Base-by-base conservation (phyloP, 768 basidiomycete genomes). In the Cystobasidium ongulense region DNA sequence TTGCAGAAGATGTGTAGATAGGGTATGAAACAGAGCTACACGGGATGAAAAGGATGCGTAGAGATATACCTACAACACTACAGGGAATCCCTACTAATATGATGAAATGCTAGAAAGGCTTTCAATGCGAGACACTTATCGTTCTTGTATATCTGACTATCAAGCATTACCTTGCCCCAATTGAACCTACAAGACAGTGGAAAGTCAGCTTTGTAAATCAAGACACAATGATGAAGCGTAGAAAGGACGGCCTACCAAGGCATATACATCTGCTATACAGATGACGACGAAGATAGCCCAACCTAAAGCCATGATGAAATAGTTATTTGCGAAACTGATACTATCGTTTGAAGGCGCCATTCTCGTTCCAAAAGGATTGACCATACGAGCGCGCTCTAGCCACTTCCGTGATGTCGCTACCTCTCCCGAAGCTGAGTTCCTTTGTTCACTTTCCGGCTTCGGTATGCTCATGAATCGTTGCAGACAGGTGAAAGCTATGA, bases 251-350 rank as follows among this genome's bases (percentile, higher is more conserved):
- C 74, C 63, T 21, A 71, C 67, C n/a, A 75, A 23, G 4, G 72
- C 75, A 43, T 53, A 75, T 15, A 75, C 50, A 54, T 75, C 68
- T 27, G 74, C 74, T 7, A 73, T 61, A 54, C 64, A 61, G 18
- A 75, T 36, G 25, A 75, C 29, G 11, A 36, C 21, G 27, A 73
- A 73, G 46, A 75, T 64, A 1, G 39, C 38, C 50, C 62, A 63
- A 36, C 73, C 75, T 1, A 75, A 23, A 7, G 25, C 35, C 13
- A 71, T 31, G 41, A 75, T 61, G 61, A 63, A 41, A 35, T 25
- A 52, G 33, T 61, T 75, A 25, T 75, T 75, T 1, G 75, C 75
- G 63, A 75, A 75, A 18, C 57, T 46, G 62, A 73, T 25, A 13
- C 25, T 33, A 5, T 57, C 75, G 29, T n/a, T 29, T n/a, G 61